Evolutionary conservation across 805 yeast genomes (phyloP), one percentile per base, ranked within the genome.

Genomic region (Peterozyma toletana): DNA sequence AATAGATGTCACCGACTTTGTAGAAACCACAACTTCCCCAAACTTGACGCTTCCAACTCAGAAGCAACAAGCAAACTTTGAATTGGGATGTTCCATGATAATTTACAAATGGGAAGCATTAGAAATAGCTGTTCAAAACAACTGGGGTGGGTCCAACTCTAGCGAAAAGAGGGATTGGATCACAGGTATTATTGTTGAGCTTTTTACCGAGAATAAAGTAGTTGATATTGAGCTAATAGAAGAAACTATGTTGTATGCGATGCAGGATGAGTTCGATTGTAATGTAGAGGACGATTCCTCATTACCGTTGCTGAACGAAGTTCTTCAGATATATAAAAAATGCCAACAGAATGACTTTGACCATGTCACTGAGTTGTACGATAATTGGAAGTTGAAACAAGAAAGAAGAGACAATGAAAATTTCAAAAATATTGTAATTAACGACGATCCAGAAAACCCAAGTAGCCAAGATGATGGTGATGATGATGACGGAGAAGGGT

Each of bases 101-200:
- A 64, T 93, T n/a, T 79, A 90, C 60, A 73, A 75, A 46, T 93
- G 99, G 99, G 93, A 89, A 47, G 89, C 85, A 18, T 67, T 93
- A 41, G 73, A 77, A 39, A 83, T 86, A 1, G 99, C 99, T 0
- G 98, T 93, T 9, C 95, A 79, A 5, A 88, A 86, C 59, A 69
- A 73, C 30, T 93, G 99, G 98, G 99, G 99, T 47, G 99, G 99
- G 1, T 80, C 96, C 11, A 85, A 86, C 33, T 83, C 95, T 11
- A 78, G 74, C 0, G 97, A 86, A 34, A 93, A 93, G 62, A 74
- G 99, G 57, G 99, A 93, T 60, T 93, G 99, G 99, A 74, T 91
- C 50, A 78, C 86, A 4, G 95, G 87, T 4, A 67, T 86, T 11
- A 77, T 91, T 2, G 75, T 89, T 29, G 97, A 88, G 33, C 69